phyloP scores from a whole-genome alignment of 2,329 filamentous ascomycete species.

The Neonectria faginata region DNA sequence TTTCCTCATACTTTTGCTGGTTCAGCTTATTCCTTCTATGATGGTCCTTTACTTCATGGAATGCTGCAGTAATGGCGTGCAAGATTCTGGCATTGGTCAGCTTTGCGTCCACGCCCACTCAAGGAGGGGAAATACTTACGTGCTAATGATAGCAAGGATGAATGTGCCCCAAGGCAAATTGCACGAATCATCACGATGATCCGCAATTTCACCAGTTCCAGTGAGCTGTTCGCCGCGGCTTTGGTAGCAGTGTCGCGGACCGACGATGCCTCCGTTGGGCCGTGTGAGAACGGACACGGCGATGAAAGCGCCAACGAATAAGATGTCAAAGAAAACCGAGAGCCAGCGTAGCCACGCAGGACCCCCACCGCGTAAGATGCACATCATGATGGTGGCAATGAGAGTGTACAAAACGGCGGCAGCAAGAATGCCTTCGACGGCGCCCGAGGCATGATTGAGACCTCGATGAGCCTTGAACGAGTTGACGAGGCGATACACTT shows the following conservation, averaged over 20 bases:
- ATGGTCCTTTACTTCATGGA: not conserved
- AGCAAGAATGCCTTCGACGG: constrained; percentile 36
- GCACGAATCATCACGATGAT: not conserved
- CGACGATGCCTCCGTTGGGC: not conserved
- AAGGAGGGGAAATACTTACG: not conserved
- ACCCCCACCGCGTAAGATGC: constrained; percentile 24
- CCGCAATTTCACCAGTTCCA: not conserved
- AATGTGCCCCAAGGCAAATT: not conserved
- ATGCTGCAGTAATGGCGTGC: not conserved
- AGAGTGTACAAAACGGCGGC: constrained; percentile 35
- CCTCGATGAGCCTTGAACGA: constrained; percentile 23
- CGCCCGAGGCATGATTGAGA: constrained; percentile 24
- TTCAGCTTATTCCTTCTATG: not conserved
- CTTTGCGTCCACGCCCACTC: not conserved
- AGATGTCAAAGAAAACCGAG: not conserved
- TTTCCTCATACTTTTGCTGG: not conserved
- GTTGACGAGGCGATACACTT: not conserved
- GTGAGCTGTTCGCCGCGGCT: not conserved
- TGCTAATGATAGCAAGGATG: not conserved
- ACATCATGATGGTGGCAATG: constrained; percentile 22
- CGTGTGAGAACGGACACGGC: not conserved
- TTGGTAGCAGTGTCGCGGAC: not conserved
- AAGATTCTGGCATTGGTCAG: not conserved
- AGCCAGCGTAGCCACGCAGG: constrained; percentile 9
- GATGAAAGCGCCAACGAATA: not conserved